These are phyloP conservation scores for Claviceps sp. DNA, from an alignment of 2,329 filamentous ascomycete genomes.

Conservation along the genomic window DNA sequence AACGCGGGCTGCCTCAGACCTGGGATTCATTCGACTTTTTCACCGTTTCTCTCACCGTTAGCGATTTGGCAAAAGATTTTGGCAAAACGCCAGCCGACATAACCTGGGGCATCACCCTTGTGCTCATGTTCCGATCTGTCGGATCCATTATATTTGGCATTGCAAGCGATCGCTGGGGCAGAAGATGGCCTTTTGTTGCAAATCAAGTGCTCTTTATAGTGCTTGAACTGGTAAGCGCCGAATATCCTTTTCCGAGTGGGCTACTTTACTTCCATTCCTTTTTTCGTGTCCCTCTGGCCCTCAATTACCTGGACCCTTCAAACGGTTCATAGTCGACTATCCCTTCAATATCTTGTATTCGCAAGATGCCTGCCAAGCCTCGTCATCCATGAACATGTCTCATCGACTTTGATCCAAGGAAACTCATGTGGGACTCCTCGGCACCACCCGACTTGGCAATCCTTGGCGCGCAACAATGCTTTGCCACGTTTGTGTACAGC, in stretches of 20 bases:
- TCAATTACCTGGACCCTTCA: too few species aligned
- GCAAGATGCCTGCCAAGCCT: not conserved
- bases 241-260: too few species aligned
- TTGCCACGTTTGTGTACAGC: not conserved
- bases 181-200: constrained; percentile 60
- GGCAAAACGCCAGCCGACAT: constrained; percentile 41
- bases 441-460: constrained; percentile 5
- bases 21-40: constrained; percentile 57
- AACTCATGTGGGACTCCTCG: not conserved
- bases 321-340: too few species aligned
- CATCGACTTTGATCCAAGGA: not conserved
- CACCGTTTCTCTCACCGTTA: constrained; percentile 47
- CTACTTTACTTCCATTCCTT: not conserved
- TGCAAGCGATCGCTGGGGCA: constrained; percentile 40
- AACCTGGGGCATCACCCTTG: constrained; percentile 51
- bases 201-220: constrained; percentile 63
- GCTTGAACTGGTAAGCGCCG: constrained; percentile 49
- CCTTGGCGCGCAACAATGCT: not conserved
- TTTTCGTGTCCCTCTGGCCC: not conserved
- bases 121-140: constrained; percentile 46
- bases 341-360: too few species aligned
- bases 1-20: constrained; percentile 22
- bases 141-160: constrained; percentile 42
- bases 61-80: constrained; percentile 38
- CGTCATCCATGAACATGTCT: not conserved